These are phyloP conservation scores for Thelonectria blattea DNA, from an alignment of 2,329 filamentous ascomycete genomes.

Conservation along the genomic window DNA sequence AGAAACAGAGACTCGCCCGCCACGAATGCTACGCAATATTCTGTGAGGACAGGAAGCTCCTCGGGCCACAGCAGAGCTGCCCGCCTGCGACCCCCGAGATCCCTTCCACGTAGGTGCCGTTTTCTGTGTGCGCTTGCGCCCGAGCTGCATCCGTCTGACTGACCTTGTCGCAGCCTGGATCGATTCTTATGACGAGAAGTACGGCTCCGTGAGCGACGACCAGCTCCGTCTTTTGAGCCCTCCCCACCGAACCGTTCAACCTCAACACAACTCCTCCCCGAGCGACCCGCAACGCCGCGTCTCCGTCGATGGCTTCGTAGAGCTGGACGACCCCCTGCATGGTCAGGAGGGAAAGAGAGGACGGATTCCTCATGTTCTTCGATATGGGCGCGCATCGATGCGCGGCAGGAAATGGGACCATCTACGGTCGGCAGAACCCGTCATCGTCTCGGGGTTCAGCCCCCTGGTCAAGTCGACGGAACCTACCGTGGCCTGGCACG, in stretches of 20 bases:
- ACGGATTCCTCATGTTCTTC: conserved; percentile 54
- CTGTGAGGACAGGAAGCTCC: conserved; percentile 29
- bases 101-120: conserved; percentile 35
- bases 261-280: conserved; percentile 52
- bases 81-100: conserved; percentile 35
- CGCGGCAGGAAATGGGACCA: conserved; percentile 65
- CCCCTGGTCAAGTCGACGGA: conserved; percentile 45
- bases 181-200: conserved; percentile 52
- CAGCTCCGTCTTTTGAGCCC: conserved; percentile 48
- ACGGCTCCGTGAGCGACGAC: conserved; percentile 46
- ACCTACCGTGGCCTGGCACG: conserved; percentile 55
- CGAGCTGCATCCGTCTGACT: conserved; percentile 1
- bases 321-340: conserved; percentile 47
- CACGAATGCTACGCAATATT: conserved; percentile 30
- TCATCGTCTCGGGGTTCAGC: conserved; percentile 60
- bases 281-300: conserved; percentile 49
- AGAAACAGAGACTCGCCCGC: conserved; percentile 32
- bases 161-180: conserved; percentile 52
- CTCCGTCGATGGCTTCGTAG: conserved; percentile 56
- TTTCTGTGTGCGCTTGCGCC: not conserved
- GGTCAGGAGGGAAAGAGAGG: conserved; percentile 43
- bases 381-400: conserved; percentile 53
- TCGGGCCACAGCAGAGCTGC: conserved; percentile 25
- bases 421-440: conserved; percentile 62
- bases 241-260: conserved; percentile 46